phyloP scores from a whole-genome alignment of 768 basidiomycete species.

The Naganishia vaughanmartiniae region DNA sequence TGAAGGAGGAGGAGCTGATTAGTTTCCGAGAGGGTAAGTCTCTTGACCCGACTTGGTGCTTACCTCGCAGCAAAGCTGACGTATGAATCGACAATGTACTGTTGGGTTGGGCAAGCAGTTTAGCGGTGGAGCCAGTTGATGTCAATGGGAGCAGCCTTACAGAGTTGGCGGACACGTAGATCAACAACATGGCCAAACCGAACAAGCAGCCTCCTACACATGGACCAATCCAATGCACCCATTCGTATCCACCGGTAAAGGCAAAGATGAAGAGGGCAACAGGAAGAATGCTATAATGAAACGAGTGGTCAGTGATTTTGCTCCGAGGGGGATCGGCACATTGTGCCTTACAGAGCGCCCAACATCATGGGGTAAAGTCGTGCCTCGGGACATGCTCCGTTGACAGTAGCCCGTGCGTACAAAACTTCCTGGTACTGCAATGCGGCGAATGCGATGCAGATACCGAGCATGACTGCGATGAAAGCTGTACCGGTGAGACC shows the following conservation, averaged over 20 bases:
- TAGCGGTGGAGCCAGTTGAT: not conserved
- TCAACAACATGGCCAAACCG: constrained; percentile 59
- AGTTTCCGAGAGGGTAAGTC: not conserved
- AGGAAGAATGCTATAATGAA: constrained; percentile 56
- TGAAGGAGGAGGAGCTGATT: constrained; percentile 2
- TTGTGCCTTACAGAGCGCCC: constrained; percentile 34
- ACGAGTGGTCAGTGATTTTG: not conserved
- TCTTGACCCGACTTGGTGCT: not conserved
- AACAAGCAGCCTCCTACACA: constrained; percentile 62
- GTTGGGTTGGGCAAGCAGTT: not conserved
- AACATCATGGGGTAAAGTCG: constrained; percentile 45
- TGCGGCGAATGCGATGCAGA: constrained; percentile 32
- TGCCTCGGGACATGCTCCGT: constrained; percentile 35
- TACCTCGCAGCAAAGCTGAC: constrained; percentile 48
- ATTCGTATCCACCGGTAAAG: constrained; percentile 61
- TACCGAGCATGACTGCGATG: constrained; percentile 37
- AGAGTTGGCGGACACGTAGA: constrained; percentile 65
- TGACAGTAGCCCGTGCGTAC: constrained; percentile 33
- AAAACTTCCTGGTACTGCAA: constrained; percentile 42
- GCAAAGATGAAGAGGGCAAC: constrained; percentile 68
- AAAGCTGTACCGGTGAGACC: constrained; percentile 40
- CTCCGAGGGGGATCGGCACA: not conserved
- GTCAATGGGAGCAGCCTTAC: constrained; percentile 27
- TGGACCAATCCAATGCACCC: constrained; percentile 67
- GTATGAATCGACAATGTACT: constrained; percentile 35